Evolutionary conservation across 108 stramenopile genomes (phyloP).

Genomic region (Pseudonitzschia multiseries): DNA sequence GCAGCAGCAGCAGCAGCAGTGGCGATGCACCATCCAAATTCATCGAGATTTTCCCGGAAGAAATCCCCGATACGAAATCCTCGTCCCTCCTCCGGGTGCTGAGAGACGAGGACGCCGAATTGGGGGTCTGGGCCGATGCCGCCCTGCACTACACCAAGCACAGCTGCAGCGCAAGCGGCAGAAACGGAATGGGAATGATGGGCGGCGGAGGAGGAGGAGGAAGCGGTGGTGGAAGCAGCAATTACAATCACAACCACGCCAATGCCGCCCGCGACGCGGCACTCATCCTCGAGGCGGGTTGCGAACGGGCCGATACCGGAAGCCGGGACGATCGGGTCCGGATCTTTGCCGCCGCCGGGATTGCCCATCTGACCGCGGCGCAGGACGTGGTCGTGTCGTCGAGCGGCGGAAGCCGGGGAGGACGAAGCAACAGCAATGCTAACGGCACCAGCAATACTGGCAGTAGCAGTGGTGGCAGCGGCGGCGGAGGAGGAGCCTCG

Average conservation of each 20-base stretch:
- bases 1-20: background rate
- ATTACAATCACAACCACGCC: too few species aligned
- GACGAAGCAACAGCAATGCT: too few species aligned
- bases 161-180: too few species aligned
- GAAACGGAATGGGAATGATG: too few species aligned
- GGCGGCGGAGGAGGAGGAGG: too few species aligned
- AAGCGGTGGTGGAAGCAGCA: too few species aligned
- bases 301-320: conserved; percentile 45
- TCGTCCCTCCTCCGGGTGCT: conserved; percentile 56
- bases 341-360: conserved; percentile 70
- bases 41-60: conserved; percentile 87
- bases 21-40: too few species aligned
- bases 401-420: too few species aligned
- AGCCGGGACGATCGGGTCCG: conserved; percentile 56
- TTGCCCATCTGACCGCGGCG: conserved; percentile 65
- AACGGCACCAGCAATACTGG: too few species aligned
- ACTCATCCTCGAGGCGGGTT: conserved; percentile 65
- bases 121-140: conserved; percentile 64
- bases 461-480: too few species aligned
- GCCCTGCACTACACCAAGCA: conserved; percentile 67
- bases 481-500: conserved; percentile 20
- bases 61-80: conserved; percentile 61
- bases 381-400: too few species aligned
- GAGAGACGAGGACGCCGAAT: conserved; percentile 62
- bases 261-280: conserved; percentile 54